Evolutionary conservation across 106 monocot species (phyloP), one percentile per base, ranked within the genome.

Genomic region (Triglochin maritima): DNA sequence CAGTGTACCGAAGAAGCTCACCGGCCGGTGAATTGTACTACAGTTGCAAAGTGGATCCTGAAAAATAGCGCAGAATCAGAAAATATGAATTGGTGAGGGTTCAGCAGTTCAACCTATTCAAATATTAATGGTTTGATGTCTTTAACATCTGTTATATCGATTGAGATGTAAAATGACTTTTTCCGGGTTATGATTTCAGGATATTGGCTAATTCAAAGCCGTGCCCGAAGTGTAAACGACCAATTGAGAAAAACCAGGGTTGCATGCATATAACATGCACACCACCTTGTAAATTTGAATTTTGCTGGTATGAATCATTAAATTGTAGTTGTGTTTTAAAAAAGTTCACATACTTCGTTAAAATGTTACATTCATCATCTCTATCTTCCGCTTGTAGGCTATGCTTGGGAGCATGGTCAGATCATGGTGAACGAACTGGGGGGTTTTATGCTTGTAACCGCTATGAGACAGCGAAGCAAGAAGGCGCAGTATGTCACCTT

Each of bases 241-340:
- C 87, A 47, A 92, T 92, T 60, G 91, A 92, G 64, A 87, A 92
- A 72, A 92, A 92, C 69, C 87, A 92, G 76, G 91, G 91, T 17
- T 92, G 91, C 47, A 92, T 92, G 87, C 91, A 92, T 77, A 87
- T 91, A 41, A 87, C 86, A 54, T 92, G 91, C 66, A 82, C 91
- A 9, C 91, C 91, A 67, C 87, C 91, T 46, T 92, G 91, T 76
- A 92, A 92, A 87, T 87, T 79, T 76, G 91, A 92, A 67, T 92
- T 92, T 70, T 92, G 87, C 78, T 84, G 87, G 91, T 92, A 87
- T 66, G 47, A 61, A 42, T 68, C 46, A 10, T 52, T 52, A 45
- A 63, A 47, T 14, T 50, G 7, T 47, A 49, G 29, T 29, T 29
- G 29, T 41, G 44, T 70, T 13, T 16, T 9, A 15, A 11, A 46